Base-by-base conservation (phyloP, 345 rosid genomes). In the Eucalyptus tenuipes region DNA sequence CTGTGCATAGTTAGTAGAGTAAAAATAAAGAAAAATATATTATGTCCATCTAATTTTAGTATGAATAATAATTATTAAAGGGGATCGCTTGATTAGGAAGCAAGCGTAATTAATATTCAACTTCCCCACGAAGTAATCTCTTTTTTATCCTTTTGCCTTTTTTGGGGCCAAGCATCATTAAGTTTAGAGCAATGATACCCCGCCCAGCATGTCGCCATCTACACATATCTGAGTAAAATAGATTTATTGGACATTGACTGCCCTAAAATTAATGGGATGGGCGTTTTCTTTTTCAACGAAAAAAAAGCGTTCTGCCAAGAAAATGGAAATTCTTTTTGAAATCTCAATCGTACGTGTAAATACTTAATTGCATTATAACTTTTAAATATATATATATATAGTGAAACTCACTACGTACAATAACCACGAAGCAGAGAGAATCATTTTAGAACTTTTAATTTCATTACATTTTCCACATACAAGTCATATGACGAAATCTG, bases 401-500 rank as follows among this genome's bases (percentile, higher is more conserved):
- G 10, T 66, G 6, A 66, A 66, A 66, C 11, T 66, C 79, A 31
- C 2, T 18, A 1, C 2, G 1, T 17, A 18, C 44, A 33, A 17
- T 4, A 18, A 20, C 6, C 13, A 17, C 0, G 4, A 68, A 68
- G 0, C 33, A 68, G 7, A 68, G 10, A 64, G 42, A 68, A 33
- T 9, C 37, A 8, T 68, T 33, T 33, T 5, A 33, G 12, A 8
- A 33, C 3, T 22, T 68, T 4, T 33, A 31, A 31, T 31, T 68
- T 42, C 44, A 33, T 31, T 7, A 24, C 10, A 8, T 13, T 64
- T 64, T 2, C 2, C 8, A 13, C 1, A 1, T n/a, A 14, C 37
- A n/a, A 7, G 0, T 64, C 40, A n/a, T 16, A n/a, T 0, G 4
- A 64, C n/a, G 17, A 15, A 64, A n/a, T 16, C 24, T 16, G 16